Evolutionary conservation across 1,284 basidiomycete genomes (phyloP), one percentile per base, ranked within the genome.

Genomic region (Bondarzewia mesenterica): DNA sequence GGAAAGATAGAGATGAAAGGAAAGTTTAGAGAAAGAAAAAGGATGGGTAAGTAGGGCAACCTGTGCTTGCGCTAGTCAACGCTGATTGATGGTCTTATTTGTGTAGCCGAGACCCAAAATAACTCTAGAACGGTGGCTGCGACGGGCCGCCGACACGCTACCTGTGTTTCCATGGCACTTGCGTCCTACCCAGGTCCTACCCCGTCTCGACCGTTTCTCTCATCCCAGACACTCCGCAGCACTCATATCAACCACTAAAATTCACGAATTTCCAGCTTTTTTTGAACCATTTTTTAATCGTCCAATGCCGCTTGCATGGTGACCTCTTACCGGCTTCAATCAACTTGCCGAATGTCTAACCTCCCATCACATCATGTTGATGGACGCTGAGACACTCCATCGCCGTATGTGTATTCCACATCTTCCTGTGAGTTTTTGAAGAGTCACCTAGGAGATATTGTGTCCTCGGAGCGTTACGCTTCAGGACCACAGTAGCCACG

Each of bases 1-100:
- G 42, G 32, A 23, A 32, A 48, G 41, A 42, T 38, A 42, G 18
- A 36, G 42, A 48, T 22, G 46, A 41, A 48, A 42, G 32, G 40
- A 49, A 38, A 49, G 42, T n/a, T 38, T 29, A 29, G 20, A 35
- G 29, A 22, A 42, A 42, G 18, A 25, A 27, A 42, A 22, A 22
- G 35, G 18, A 22, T 22, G 39, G 32, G 12, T 27, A 32, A 16
- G 38, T 16, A 25, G 37, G 21, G 46, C 32, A 18, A 14, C 18
- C 29, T 32, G 29, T 32, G 29, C 29, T 10, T n/a, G 29, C 29
- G 29, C 29, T n/a, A n/a, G 42, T 18, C 15, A 21, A 4, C 15
- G 27, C 18, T 47, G 45, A 27, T 47, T 38, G 37, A 39, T 38
- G 22, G 44, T 23, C 27, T 45, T 37, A 37, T 46, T 46, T 18